Evolutionary conservation across 176 grass and related monocot genomes (phyloP).

Genomic region (Bolboschoenus planiculmis): DNA sequence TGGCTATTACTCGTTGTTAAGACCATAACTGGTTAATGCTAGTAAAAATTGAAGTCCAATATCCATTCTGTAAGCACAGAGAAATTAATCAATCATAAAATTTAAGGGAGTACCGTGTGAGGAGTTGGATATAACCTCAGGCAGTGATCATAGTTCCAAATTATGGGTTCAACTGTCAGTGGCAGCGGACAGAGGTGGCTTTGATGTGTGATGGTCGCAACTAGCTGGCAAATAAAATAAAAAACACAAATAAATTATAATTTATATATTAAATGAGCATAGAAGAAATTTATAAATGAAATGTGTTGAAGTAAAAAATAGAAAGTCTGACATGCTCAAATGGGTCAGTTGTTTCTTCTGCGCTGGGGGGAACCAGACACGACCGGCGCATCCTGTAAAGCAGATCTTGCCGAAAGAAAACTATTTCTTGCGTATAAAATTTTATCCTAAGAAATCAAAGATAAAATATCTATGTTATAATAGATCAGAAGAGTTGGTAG

Average conservation of each 20-base stretch:
- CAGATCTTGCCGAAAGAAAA: conserved; percentile 93
- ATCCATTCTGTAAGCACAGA: neutral
- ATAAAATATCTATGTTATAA: conserved; percentile 9
- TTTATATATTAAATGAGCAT: neutral
- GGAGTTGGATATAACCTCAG: conserved; percentile 90
- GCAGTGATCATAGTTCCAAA: conserved; percentile 99
- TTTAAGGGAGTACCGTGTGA: conserved; percentile 48
- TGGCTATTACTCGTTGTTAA: neutral
- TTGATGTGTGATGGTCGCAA: conserved; percentile 94
- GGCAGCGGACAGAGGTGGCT: conserved; percentile 97
- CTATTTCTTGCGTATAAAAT: conserved; percentile 97
- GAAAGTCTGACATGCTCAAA: conserved; percentile 65
- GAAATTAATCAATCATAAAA: conserved; percentile 17
- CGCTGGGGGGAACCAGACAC: conserved; percentile 66
- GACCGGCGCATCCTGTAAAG: conserved; percentile 91
- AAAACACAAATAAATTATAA: neutral
- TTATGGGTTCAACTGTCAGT: conserved; percentile 86
- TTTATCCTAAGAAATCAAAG: conserved; percentile 48
- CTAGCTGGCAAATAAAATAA: conserved; percentile 50
- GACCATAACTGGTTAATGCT: neutral
- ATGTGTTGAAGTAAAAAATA: neutral
- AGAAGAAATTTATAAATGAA: conserved; percentile 8
- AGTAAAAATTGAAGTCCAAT: neutral
- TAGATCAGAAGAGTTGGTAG: conserved; percentile 16
- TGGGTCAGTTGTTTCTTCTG: conserved; percentile 83